These are phyloP conservation scores for Entonaema liquescens DNA, from an alignment of 495 filamentous ascomycete species.

Conservation along the genomic window DNA sequence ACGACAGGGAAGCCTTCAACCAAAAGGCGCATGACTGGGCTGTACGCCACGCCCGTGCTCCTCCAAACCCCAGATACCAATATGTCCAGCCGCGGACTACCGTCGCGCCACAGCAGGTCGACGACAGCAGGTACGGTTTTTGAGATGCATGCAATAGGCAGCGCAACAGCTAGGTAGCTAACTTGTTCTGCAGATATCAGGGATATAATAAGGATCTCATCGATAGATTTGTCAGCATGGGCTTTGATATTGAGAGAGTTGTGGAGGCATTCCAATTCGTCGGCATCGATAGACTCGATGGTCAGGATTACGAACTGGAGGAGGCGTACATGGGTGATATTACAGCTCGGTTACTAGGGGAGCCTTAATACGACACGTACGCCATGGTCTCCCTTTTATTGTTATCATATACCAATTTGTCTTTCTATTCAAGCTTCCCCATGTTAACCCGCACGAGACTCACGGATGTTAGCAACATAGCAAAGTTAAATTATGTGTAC, in stretches of 20 bases:
- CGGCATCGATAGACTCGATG: conserved; percentile 78
- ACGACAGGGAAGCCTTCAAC: conserved; percentile 78
- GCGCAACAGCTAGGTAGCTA: background rate
- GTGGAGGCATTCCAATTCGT: conserved; percentile 85
- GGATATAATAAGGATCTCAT: conserved; percentile 89
- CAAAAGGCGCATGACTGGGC: conserved; percentile 91
- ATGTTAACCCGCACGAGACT: background rate
- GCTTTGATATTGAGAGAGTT: conserved; percentile 88
- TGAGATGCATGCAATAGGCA: background rate
- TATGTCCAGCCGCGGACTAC: conserved; percentile 28
- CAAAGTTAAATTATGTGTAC: conserved; percentile 7
- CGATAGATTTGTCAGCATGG: conserved; percentile 91
- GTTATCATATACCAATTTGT: conserved; percentile 1
- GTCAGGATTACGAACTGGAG: conserved; percentile 83
- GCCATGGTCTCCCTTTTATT: background rate
- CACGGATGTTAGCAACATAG: conserved; percentile 6
- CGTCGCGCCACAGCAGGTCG: conserved; percentile 40
- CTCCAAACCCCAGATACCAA: conserved; percentile 55
- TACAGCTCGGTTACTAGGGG: conserved; percentile 82
- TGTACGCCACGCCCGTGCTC: conserved; percentile 81
- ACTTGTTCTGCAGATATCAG: conserved; percentile 68
- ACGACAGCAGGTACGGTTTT: conserved; percentile 50
- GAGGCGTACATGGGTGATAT: conserved; percentile 90
- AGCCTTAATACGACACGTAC: conserved; percentile 51
- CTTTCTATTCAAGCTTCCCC: background rate